Base-by-base conservation (phyloP, 495 filamentous ascomycete species). In the Lasiosphaeria hispida region DNA sequence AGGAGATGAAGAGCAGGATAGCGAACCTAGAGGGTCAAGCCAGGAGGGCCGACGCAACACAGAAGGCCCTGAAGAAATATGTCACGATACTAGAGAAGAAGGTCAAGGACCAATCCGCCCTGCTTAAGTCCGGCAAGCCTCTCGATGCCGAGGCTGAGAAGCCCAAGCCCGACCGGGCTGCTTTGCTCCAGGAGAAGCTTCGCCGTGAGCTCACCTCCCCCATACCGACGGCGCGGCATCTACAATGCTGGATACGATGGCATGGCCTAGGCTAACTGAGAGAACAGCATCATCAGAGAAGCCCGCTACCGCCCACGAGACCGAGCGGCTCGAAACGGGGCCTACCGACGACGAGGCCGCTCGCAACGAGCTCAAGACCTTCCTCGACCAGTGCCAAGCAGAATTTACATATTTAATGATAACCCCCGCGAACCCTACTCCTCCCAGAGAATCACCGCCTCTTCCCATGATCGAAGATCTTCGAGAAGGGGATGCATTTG, bases 1-100 rank as follows among this genome's bases (percentile, higher is more conserved):
- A 95, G 58, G 94, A 97, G 78, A 98, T 98, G 94, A 97, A 96
- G 75, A 91, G 89, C 60, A 86, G 93, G 70, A 97, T 98, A 74
- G 94, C 92, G n/a, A 86, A 88, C 66, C 80, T 97, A 60, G 94
- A 98, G 69, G 94, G 94, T 54, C 90, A 95, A 50, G 81, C 87
- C 17, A 80, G 92, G 48, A 90, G 90, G 49, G 85, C 87, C 48
- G 95, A 95, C 73, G 86, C 88, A 56, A 76, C 92, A 57, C 90
- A 96, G 54, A 92, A 93, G 72, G 88, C 88, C 11, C 75, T 96
- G 45, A 88, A 88, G 59, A 92, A 90, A 73, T 92, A 96, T 70
- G 88, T 98, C 53, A 80, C 86, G 42, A 88, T 98, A 75, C 82
- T 98, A 62, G 94, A 98, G 74, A 83, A 84, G 61, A 93, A 93